Evolutionary conservation across 2,329 filamentous ascomycete species (phyloP), one percentile per base, ranked within the genome.

Genomic region (Colletotrichum destructivum): DNA sequence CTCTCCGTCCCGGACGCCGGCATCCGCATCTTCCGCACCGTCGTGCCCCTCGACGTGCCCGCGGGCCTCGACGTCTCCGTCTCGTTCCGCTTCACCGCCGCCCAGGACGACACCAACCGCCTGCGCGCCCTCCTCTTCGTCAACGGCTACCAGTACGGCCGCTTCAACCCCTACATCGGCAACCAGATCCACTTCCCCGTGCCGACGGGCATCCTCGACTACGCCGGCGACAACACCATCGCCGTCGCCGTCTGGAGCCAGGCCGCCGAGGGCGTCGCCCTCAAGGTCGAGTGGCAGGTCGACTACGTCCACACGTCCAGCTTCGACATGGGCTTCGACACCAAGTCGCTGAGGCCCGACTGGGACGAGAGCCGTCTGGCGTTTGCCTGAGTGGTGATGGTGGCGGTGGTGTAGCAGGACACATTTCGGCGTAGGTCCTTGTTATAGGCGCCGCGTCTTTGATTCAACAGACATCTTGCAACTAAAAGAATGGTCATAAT

Each of bases 81-180:
- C 40, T 87, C 87, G 0, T 88, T 91, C 75, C 81, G 84, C 3
- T 79, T 91, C 2, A 84, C 83, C 0, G 85, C 87, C 0, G 81
- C 85, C 0, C 78, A 80, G 0, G 81, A 82, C 7, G 79, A 81
- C 18, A 80, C 76, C 23, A 84, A 84, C 74, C 79, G 77, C 21
- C 74, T 84, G 3, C 84, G 90, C 13, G 87, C 85, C 0, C 84
- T 90, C 75, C 77, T 92, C 2, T 91, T 89, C 66, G 85, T 91
- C n/a, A 92, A 92, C 66, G 90, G 90, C 0, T 92, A 91, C 75
- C 89, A 91, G 76, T 91, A 90, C 74, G 89, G 87, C 2, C 84
- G 88, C 9, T 91, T 87, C 75, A 87, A 88, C 71, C 88, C 89
- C 0, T 85, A 87, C 61, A 89, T 92, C 49, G 90, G 90, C 0